Evolutionary conservation across 768 basidiomycete species (phyloP), one percentile per base, ranked within the genome.

Genomic region (Boletus pseudo-olivaceus): DNA sequence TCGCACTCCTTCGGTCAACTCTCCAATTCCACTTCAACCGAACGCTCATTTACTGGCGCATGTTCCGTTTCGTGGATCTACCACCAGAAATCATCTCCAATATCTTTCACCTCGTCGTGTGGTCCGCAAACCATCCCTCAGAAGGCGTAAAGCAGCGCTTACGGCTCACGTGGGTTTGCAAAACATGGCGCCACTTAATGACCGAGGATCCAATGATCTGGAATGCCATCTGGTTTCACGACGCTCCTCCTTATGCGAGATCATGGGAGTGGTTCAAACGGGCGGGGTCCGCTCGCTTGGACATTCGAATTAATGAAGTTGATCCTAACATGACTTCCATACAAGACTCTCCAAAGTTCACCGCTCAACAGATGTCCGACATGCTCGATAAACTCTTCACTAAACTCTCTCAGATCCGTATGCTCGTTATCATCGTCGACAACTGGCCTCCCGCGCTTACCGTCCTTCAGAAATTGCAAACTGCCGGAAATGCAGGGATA

Each of bases 151-250:
- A 37, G 44, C 58, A 63, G 39, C 82, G 85, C 46, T 63, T 83
- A 33, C 64, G 62, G 47, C 63, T 88, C 54, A 83, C 84, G 9
- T 82, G 79, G 76, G 78, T 82, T 19, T 89, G 84, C 62, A 73
- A 68, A 50, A 70, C 69, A 38, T 84, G 84, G 84, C 76, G 85
- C 49, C 67, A 66, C 32, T 64, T 78, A 17, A 77, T 78, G 49
- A 66, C 79, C 33, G 66, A 65, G 20, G 81, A 85, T 59, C 61
- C 75, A 1, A 81, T 78, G 17, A 56, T 86, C 30, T 87, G 85
- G 85, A 85, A 79, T 60, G 80, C 82, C 17, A 75, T 90, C 52
- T 84, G 79, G 79, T 85, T 88, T 64, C 75, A 75, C 46, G 82
- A 84, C 39, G 51, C 60, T 14, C 74, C 79, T 44, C 72, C 77